These are phyloP conservation scores for Westerdykella sp. DNA, from an alignment of 2,329 filamentous ascomycete species.

Conservation along the genomic window DNA sequence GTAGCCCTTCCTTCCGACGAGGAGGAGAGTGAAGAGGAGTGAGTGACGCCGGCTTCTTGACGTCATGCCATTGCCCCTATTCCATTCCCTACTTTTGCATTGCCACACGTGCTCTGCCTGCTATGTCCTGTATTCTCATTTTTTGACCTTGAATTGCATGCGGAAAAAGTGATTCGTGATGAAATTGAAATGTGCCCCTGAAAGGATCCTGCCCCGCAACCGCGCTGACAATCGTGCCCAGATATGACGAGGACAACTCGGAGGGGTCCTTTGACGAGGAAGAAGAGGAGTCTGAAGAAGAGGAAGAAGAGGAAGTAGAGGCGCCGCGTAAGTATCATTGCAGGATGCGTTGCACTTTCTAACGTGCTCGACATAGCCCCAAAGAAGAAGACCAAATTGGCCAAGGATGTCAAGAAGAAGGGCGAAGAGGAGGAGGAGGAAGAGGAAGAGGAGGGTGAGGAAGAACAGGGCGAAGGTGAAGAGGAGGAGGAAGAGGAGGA, in stretches of 20 bases:
- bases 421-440: conserved; percentile 29
- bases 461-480: conserved; percentile 21
- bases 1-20: conserved; percentile 40
- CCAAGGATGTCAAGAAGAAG: conserved; percentile 26
- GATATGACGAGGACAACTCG: conserved; percentile 35
- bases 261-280: conserved; percentile 28
- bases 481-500: conserved; percentile 16
- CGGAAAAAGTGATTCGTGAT: background rate
- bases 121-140: background rate
- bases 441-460: conserved; percentile 25
- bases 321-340: conserved; percentile 29
- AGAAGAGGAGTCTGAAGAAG: conserved; percentile 26
- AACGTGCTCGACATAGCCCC: conserved; percentile 16
- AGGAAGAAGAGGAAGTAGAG: conserved; percentile 19
- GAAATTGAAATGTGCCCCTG: background rate
- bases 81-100: background rate
- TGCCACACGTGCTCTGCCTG: background rate
- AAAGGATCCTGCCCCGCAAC: background rate
- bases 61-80: conserved; percentile 28
- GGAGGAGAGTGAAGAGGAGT: conserved; percentile 42
- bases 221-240: conserved; percentile 7
- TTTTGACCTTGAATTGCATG: background rate
- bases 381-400: conserved; percentile 31
- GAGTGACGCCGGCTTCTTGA: conserved; percentile 32
- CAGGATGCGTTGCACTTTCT: conserved; percentile 2